These are phyloP conservation scores for Citrullus mucosospermus DNA, from an alignment of 306 rosid species.

Conservation along the genomic window DNA sequence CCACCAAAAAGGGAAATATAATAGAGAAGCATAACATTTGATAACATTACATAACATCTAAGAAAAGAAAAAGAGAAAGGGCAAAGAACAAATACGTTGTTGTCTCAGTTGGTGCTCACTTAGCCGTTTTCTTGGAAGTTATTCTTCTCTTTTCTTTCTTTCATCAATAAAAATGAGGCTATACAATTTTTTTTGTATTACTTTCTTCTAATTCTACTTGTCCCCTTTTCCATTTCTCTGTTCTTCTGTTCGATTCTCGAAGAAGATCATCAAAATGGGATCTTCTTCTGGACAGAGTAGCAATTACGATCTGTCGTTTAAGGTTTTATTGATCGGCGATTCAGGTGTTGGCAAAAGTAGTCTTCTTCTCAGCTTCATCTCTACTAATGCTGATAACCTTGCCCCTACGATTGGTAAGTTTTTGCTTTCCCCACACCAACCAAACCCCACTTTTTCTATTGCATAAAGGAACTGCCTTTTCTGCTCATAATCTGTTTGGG, in stretches of 20 bases:
- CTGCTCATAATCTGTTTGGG: background rate
- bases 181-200: conserved; percentile 4
- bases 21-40: background rate
- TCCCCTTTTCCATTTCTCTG: conserved; percentile 10
- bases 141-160: conserved; percentile 17
- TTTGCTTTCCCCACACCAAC: background rate
- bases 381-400: conserved; percentile 38
- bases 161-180: background rate
- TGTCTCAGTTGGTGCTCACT: conserved; percentile 26
- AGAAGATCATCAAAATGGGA: conserved; percentile 34
- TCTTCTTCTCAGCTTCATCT: conserved; percentile 77
- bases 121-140: conserved; percentile 52
- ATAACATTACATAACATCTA: conserved; percentile 3
- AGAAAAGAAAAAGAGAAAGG: conserved; percentile 12
- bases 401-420: conserved; percentile 79
- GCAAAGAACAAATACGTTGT: conserved; percentile 54
- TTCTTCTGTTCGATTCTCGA: conserved; percentile 20
- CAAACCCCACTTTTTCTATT: conserved; percentile 2
- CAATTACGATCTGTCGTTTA: conserved; percentile 80
- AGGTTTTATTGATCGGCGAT: conserved; percentile 94
- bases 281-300: conserved; percentile 72
- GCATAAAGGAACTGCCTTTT: background rate
- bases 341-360: conserved; percentile 97
- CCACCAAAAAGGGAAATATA: conserved; percentile 6
- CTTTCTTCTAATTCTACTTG: background rate